These are phyloP conservation scores for Phaeomoniella chlamydospora DNA, from an alignment of 2,329 filamentous ascomycete genomes.

Conservation along the genomic window DNA sequence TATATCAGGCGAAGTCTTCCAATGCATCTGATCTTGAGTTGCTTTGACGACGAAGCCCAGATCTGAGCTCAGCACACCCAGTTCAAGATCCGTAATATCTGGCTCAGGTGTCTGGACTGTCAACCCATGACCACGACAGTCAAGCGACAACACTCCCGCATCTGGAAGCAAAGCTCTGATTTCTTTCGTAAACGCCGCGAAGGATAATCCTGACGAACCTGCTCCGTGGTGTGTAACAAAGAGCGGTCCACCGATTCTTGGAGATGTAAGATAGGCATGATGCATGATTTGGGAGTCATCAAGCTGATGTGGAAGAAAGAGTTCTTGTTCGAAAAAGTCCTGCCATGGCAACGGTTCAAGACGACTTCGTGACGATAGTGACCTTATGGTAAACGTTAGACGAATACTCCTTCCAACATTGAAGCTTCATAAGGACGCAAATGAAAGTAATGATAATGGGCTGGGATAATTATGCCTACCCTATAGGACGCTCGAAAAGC, in stretches of 20 bases:
- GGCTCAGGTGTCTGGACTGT: slow-evolving; percentile 31
- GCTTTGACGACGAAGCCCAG: slow-evolving; percentile 54
- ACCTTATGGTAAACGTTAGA: background rate
- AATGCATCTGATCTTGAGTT: slow-evolving; percentile 54
- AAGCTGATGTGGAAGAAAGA: slow-evolving; percentile 44
- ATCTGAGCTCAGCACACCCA: slow-evolving; percentile 60
- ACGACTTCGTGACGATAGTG: slow-evolving; percentile 28
- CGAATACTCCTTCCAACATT: background rate
- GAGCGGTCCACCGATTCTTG: slow-evolving; percentile 56
- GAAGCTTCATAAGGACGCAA: background rate
- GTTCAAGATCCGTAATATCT: slow-evolving; percentile 35
- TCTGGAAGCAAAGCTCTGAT: slow-evolving; percentile 62
- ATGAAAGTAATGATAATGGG: background rate
- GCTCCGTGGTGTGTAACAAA: slow-evolving; percentile 93
- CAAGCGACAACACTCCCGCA: slow-evolving; percentile 70
- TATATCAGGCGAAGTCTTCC: slow-evolving; percentile 58
- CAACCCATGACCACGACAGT: slow-evolving; percentile 76
- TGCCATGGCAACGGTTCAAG: slow-evolving; percentile 67
- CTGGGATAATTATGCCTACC: too few relatives aligned
- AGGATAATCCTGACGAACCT: slow-evolving; percentile 83
- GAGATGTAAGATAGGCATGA: slow-evolving; percentile 81
- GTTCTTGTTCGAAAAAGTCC: slow-evolving; percentile 77
- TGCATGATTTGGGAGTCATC: slow-evolving; percentile 40
- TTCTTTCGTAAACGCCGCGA: slow-evolving; percentile 66
- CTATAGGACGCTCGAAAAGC: slow-evolving; percentile 56